Percentiles rank a stretch among this genome's conserved stretches.
Evolutionary conservation across 495 filamentous ascomycete genomes (phyloP).

Genomic region (Penicillium soppii): DNA sequence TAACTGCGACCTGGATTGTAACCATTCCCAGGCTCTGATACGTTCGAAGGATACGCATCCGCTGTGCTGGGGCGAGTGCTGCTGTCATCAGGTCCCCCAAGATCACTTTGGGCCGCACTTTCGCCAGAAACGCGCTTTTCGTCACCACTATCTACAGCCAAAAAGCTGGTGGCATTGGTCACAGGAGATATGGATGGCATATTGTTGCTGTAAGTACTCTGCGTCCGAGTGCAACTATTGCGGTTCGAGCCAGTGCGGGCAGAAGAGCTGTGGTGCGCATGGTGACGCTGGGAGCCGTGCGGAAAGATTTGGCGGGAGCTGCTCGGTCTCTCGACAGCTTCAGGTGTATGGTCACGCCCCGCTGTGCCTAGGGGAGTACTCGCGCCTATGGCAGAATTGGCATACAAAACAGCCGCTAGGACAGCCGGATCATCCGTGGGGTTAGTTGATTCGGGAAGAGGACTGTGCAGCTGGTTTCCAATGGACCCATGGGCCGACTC

Average conservation of each 20-base stretch:
- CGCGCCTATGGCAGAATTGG: slow-evolving; percentile 19
- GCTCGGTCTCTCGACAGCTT: slow-evolving; percentile 27
- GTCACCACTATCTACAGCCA: slow-evolving; percentile 49
- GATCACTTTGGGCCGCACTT: slow-evolving; percentile 30
- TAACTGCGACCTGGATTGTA: slow-evolving; percentile 20
- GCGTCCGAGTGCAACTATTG: slow-evolving; percentile 45
- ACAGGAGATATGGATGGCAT: slow-evolving; percentile 48
- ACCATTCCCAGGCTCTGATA: slow-evolving; percentile 18
- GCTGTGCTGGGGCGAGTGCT: slow-evolving; percentile 34
- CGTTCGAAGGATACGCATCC: slow-evolving; percentile 18
- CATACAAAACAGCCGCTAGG: slow-evolving; percentile 33
- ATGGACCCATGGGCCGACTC: slow-evolving; percentile 14
- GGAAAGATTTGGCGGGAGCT: slow-evolving; percentile 31
- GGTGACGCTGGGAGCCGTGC: slow-evolving; percentile 27
- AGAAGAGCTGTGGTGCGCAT: slow-evolving; percentile 40
- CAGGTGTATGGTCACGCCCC: slow-evolving; percentile 20
- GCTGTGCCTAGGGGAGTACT: slow-evolving; percentile 1
- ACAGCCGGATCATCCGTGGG: slow-evolving; percentile 29
- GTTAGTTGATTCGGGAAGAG: slow-evolving; percentile 14
- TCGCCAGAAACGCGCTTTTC: slow-evolving; percentile 37
- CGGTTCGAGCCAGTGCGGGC: slow-evolving; percentile 38
- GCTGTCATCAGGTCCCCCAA: slow-evolving; percentile 22
- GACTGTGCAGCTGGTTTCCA: slow-evolving; percentile 15
- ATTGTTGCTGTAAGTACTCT: slow-evolving; percentile 46
- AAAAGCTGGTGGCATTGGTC: slow-evolving; percentile 53